A percentile compares a stretch with the other conserved stretches of the same genome.
Conservation (phyloP, 2,329 filamentous ascomycete genomes). For the Drechmeria coniospora region DNA sequence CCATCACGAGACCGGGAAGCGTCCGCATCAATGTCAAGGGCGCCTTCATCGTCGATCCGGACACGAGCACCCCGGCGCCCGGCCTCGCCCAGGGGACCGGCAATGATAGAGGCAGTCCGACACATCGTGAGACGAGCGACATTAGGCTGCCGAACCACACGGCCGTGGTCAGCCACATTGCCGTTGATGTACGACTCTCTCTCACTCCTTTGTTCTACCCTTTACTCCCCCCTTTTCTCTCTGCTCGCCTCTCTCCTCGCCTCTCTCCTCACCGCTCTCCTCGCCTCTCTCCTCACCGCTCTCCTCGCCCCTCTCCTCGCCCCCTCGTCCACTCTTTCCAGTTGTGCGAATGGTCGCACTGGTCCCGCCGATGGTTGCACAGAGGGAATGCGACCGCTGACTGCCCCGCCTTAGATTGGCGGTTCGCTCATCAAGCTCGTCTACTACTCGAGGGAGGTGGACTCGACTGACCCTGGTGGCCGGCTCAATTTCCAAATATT, state of each 20-base stretch:
- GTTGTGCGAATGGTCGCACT: too few species aligned
- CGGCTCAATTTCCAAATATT: constrained; percentile 91
- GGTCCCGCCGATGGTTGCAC: too few species aligned
- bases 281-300: too few species aligned
- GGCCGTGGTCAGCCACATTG: constrained; percentile 88
- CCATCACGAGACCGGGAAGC: constrained; percentile 47
- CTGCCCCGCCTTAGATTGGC: constrained; percentile 53
- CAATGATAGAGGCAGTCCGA: constrained; percentile 31
- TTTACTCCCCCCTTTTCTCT: constrained; percentile 8
- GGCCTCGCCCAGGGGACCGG: constrained; percentile 22
- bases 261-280: background rate
- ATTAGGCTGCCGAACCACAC: constrained; percentile 95
- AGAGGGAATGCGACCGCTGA: too few species aligned
- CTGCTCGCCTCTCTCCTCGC: background rate
- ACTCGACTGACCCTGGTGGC: constrained; percentile 66
- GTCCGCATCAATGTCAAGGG: constrained; percentile 95
- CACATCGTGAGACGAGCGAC: constrained; percentile 63
- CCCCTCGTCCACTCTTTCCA: too few species aligned
- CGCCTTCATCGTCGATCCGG: constrained; percentile 88
- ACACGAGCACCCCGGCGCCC: constrained; percentile 37
- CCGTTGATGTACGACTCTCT: constrained; percentile 62
- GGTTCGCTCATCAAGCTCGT: constrained; percentile 92
- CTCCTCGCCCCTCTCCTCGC: too few species aligned
- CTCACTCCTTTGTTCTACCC: background rate
- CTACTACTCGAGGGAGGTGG: constrained; percentile 83